Evolutionary conservation across 2,329 filamentous ascomycete genomes (phyloP), one percentile per base, ranked within the genome.

Genomic region (Diaporthe citriasiana): DNA sequence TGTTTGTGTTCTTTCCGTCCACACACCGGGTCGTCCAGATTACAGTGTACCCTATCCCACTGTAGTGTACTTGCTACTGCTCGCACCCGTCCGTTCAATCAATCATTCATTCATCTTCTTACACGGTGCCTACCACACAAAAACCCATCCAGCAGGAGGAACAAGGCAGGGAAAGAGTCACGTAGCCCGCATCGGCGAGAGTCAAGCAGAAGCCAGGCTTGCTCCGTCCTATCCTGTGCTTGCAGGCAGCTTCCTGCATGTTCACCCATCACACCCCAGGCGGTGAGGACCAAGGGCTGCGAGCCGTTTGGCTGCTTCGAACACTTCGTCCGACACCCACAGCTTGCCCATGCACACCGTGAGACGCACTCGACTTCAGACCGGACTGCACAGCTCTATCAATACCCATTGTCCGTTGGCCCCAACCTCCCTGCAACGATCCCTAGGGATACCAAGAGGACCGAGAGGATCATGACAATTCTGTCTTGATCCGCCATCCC

Each of bases 261-360:
- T 55, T 71, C 53, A 75, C 75, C 74, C 76, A 77, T 77, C 79
- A 79, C 77, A 79, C 76, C 76, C 78, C 79, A 81, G 80, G 81
- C 81, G 81, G 81, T 82, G 80, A 82, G 77, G 75, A 60, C 40
- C 56, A 53, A 78, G 80, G 80, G 80, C 79, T 80, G 78, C 74
- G 77, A 82, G 81, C 80, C 81, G 81, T 82, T 82, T 82, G 81
- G 81, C 78, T 79, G 76, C 66, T 68, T 77, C 74, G 77, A 76
- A 79, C 79, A 78, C 76, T 75, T 76, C 77, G 77, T 77, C 78
- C 69, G 72, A 53, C 56, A 68, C 70, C 47, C 63, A 74, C 69
- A 65, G 45, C 65, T 70, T 38, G 35, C 66, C 55, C 60, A 60
- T 69, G 66, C 71, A 73, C 45, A 50, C 72, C 55, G 72, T 70